Base-by-base conservation (phyloP, 768 basidiomycete genomes). In the Pleurotus platypus region DNA sequence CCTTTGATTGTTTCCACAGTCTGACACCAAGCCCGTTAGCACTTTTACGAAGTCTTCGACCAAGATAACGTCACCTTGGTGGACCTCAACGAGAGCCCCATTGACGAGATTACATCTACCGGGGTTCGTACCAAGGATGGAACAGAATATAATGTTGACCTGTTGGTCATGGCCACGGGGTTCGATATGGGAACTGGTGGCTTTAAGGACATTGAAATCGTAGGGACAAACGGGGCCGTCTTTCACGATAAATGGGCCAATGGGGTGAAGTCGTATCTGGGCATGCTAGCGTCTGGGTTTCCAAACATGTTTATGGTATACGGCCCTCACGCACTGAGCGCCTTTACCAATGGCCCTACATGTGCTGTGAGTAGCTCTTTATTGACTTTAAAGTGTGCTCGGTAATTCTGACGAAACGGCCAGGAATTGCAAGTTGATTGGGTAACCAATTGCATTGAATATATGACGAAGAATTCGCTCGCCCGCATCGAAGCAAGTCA, bases 351-450 rank as follows among this genome's bases (percentile, higher is more conserved):
- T 30, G 61, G 54, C 5, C 63, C 61, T 8, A 62, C 49, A 9
- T 56, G 55, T 20, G 54, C 55, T 42, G 63, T 64, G 16, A 38
- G 61, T 59, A 27, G 11, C 24, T 24, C 1, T 8, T 30, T 37
- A 15, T n/a, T 37, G 57, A 20, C 16, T 42, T 7, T n/a, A 3
- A 6, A 4, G 12, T 47, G 16, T 0, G 16, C 46, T 18, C 16
- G 13, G 6, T 12, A 35, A 12, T 24, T 15, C 50, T 53, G 22
- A 53, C 37, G 30, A 18, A 22, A 13, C 9, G 11, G 12, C 38
- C 22, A 64, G 63, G 63, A 64, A 56, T 20, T 60, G 20, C 61
- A 64, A 40, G 49, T 59, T 5, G 59, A 58, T 20, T 64, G 63
- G 63, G 48, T 64, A 4, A 38, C 51, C 20, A 38, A 56, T 1